Conservation (phyloP, 1,139 yeast species). For the Scheffersomyces titani region DNA sequence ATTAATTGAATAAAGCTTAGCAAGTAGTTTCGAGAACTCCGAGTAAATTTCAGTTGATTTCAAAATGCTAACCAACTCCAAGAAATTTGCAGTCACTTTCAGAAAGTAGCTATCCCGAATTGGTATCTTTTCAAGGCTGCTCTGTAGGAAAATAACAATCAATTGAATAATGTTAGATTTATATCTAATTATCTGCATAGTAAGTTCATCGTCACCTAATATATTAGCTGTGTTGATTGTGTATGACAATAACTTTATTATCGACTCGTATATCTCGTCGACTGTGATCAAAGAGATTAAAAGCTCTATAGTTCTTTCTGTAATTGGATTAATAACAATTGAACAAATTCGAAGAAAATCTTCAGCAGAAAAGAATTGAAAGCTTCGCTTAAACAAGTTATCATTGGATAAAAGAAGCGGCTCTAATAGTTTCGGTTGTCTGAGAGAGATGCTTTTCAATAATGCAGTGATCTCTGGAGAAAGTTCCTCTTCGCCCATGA, state of each 20-base stretch:
- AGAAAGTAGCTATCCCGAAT: conserved; percentile 36
- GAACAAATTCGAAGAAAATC: conserved; percentile 38
- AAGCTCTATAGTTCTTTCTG: conserved; percentile 22
- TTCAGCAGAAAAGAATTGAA: conserved; percentile 27
- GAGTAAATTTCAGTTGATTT: conserved; percentile 32
- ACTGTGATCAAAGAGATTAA: conserved; percentile 26
- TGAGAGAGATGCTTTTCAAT: conserved; percentile 28
- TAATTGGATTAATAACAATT: conserved; percentile 27
- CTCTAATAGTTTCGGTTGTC: conserved; percentile 27
- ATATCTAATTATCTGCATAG: conserved; percentile 37
- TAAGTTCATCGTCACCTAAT: conserved; percentile 29
- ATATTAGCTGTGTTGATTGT: conserved; percentile 35
- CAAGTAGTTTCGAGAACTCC: conserved; percentile 25
- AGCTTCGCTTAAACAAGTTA: conserved; percentile 23
- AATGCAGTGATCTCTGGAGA: conserved; percentile 23
- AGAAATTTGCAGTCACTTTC: conserved; percentile 26
- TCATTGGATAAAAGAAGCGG: conserved; percentile 33
- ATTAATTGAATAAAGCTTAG: conserved; percentile 33
- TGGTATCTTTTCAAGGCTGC: conserved; percentile 31
- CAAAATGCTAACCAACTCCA: conserved; percentile 35
- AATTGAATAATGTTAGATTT: conserved; percentile 30
- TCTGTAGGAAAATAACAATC: conserved; percentile 29
- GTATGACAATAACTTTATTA: conserved; percentile 28
- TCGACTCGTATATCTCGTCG: conserved; percentile 30
- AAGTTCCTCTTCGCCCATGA: conserved; percentile 38